phyloP scores from a whole-genome alignment of 2,329 filamentous ascomycete genomes.

The Aspergillus intermedius region DNA sequence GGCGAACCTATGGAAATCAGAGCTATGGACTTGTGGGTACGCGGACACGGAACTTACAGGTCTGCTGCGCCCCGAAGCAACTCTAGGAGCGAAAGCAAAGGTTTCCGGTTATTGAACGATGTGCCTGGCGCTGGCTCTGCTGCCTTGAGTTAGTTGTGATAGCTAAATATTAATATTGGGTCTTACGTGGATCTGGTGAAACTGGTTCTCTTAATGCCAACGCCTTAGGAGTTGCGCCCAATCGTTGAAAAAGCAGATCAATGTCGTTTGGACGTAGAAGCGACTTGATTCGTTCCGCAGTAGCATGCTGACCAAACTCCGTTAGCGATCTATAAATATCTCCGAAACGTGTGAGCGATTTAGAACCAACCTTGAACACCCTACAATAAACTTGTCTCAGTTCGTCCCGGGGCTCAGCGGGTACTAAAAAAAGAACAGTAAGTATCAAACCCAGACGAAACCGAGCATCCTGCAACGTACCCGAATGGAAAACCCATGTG shows the following conservation, averaged over 20 bases:
- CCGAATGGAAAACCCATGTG: constrained; percentile 51
- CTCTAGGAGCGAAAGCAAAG: constrained; percentile 29
- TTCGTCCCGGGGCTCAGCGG: constrained; percentile 49
- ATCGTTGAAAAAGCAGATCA: constrained; percentile 49
- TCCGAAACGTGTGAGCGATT: constrained; percentile 2
- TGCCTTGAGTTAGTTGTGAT: neutral
- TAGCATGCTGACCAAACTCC: constrained; percentile 15
- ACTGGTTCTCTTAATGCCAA: constrained; percentile 29
- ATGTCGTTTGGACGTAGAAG: constrained; percentile 36
- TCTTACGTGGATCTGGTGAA: constrained; percentile 22
- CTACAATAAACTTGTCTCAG: constrained; percentile 57
- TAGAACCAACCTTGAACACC: constrained; percentile 43
- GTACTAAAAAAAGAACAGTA: constrained; percentile 31
- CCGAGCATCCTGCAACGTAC: constrained; percentile 18
- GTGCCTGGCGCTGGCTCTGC: constrained; percentile 12
- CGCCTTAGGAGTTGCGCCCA: constrained; percentile 51
- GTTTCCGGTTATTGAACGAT: constrained; percentile 9
- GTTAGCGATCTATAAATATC: neutral
- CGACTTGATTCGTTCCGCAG: constrained; percentile 22
- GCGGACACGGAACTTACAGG: constrained; percentile 18
- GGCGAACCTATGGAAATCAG: constrained; percentile 22
- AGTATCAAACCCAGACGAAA: constrained; percentile 1
- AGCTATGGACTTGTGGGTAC: constrained; percentile 6
- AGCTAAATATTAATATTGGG: neutral
- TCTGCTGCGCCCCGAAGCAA: constrained; percentile 25